Percentiles rank a stretch among this genome's conserved stretches.
phyloP scores from a whole-genome alignment of 148 eudicot species.

The Rhododendron williamsianum region DNA sequence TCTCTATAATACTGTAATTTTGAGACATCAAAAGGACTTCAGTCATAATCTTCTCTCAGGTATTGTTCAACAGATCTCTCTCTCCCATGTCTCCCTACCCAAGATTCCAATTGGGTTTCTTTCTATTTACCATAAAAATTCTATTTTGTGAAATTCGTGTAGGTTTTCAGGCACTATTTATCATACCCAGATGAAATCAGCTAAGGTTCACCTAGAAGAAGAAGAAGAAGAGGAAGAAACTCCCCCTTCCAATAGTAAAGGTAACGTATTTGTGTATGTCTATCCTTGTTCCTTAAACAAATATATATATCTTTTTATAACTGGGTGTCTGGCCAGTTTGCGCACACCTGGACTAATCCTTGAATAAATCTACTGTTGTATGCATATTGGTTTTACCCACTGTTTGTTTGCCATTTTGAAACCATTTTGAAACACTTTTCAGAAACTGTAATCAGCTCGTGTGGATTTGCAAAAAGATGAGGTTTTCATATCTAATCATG shows the following conservation, averaged over 20 bases:
- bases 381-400: not conserved
- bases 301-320: not conserved
- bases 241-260: conserved; percentile 39
- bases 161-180: too few relatives aligned
- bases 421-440: not conserved
- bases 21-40: not conserved
- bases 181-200: conserved; percentile 32
- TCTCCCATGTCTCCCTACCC: not conserved
- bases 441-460: not conserved
- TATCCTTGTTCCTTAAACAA: not conserved
- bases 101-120: not conserved
- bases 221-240: conserved; percentile 59
- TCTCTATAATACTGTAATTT: not conserved
- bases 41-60: not conserved
- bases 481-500: not conserved
- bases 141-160: not conserved
- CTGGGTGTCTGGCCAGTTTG: not conserved
- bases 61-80: not conserved
- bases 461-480: not conserved
- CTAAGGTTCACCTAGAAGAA: conserved; percentile 48
- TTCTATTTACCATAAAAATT: not conserved
- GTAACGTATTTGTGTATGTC: conserved; percentile 16
- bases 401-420: not conserved
- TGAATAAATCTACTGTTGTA: not conserved
- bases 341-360: not conserved